Percentiles rank a stretch among this genome's conserved stretches.
phyloP scores from a whole-genome alignment of 1,284 basidiomycete genomes.

The Moniliella sp. region DNA sequence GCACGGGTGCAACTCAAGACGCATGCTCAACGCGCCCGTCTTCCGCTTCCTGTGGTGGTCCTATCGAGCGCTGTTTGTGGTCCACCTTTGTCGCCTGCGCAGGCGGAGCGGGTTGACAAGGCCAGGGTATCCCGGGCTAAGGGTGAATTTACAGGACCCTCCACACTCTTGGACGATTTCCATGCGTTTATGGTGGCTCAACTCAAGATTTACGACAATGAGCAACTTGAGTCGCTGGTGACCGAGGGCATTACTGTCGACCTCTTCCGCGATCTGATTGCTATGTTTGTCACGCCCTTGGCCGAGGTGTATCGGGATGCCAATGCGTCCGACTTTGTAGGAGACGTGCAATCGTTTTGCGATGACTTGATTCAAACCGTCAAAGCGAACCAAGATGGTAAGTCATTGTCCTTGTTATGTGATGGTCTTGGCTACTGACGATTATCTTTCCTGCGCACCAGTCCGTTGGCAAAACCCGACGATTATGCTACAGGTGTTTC shows the following conservation, averaged over 20 bases:
- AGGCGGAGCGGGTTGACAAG: conserved; percentile 23
- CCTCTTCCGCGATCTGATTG: conserved; percentile 88
- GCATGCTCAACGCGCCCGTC: conserved; percentile 43
- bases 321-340: conserved; percentile 75
- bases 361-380: conserved; percentile 88
- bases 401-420: too few species aligned
- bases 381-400: too few species aligned
- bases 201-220: conserved; percentile 60
- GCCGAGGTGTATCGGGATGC: conserved; percentile 94
- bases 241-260: conserved; percentile 92
- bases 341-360: conserved; percentile 78
- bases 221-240: conserved; percentile 74
- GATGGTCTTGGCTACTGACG: conserved; percentile 76
- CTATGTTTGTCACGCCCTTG: conserved; percentile 93
- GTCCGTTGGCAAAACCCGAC: conserved; percentile 57
- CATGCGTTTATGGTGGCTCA: conserved; percentile 41
- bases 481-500: conserved; percentile 75
- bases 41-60: conserved; percentile 63
- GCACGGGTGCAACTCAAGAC: conserved; percentile 46
- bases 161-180: conserved; percentile 27
- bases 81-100: conserved; percentile 37
- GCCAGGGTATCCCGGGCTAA: conserved; percentile 23
- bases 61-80: conserved; percentile 53
- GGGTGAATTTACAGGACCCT: conserved; percentile 43
- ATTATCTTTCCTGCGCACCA: conserved; percentile 35